Evolutionary conservation across 1,284 basidiomycete species (phyloP).

Genomic region (Rhodotorula mucilaginosa): DNA sequence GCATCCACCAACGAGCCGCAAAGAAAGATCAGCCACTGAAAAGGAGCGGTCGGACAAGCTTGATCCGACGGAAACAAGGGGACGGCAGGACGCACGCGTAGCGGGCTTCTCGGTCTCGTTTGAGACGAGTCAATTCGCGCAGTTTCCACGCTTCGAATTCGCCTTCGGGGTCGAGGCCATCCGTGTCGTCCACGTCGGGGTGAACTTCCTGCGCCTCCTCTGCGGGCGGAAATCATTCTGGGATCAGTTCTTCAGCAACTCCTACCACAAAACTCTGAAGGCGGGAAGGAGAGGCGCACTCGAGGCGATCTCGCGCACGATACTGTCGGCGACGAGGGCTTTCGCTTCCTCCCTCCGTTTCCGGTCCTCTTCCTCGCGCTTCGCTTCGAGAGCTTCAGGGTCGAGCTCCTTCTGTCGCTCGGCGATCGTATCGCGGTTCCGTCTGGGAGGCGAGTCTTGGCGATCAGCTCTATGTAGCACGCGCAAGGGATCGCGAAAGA

Average conservation of each 20-base stretch:
- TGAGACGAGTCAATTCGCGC: constrained; percentile 84
- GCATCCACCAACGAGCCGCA: neutral
- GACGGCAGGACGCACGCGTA: constrained; percentile 33
- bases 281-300: too few relatives aligned
- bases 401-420: constrained; percentile 27
- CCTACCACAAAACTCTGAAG: too few relatives aligned
- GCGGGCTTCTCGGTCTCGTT: constrained; percentile 80
- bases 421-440: constrained; percentile 35
- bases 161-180: constrained; percentile 80
- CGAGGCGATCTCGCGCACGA: constrained; percentile 75
- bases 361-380: constrained; percentile 53
- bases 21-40: neutral
- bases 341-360: constrained; percentile 66
- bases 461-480: constrained; percentile 44
- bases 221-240: constrained; percentile 46
- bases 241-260: neutral
- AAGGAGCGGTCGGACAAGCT: neutral
- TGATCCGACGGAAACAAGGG: neutral
- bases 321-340: constrained; percentile 81
- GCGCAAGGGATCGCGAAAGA: too few relatives aligned
- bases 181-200: constrained; percentile 90
- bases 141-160: constrained; percentile 97
- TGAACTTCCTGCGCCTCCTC: constrained; percentile 79
- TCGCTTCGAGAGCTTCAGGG: constrained; percentile 57
- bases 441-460: constrained; percentile 44